Conservation (phyloP, 768 basidiomycete species). For the Clitopilus hobsonii region DNA sequence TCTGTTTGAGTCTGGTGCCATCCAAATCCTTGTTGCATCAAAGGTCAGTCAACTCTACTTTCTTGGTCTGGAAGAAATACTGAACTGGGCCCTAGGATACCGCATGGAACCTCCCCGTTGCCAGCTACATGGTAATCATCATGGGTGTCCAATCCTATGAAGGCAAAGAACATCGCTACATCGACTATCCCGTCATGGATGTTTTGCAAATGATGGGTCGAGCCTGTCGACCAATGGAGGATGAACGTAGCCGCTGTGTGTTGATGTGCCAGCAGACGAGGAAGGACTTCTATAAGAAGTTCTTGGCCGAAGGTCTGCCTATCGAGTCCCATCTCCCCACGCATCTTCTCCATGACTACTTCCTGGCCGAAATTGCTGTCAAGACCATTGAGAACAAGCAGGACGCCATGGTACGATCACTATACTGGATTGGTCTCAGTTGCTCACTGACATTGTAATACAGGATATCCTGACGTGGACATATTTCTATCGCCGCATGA, state of each 20-base stretch:
- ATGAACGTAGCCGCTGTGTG: constrained; percentile 88
- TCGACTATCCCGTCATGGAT: constrained; percentile 98
- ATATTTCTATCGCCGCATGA: constrained; percentile 96
- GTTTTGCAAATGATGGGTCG: constrained; percentile 99
- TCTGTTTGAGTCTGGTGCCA: constrained; percentile 89
- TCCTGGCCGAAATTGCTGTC: constrained; percentile 96
- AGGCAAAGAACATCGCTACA: constrained; percentile 96
- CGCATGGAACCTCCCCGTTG: constrained; percentile 92
- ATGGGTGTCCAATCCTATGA: constrained; percentile 99
- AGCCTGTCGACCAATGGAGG: constrained; percentile 89
- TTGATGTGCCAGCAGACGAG: constrained; percentile 97
- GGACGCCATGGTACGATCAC: constrained; percentile 72
- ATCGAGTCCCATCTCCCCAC: constrained; percentile 94
- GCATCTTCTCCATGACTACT: constrained; percentile 91
- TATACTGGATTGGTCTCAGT: background rate
- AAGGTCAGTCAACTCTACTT: constrained; percentile 48
- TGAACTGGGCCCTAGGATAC: constrained; percentile 58
- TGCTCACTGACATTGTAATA: background rate
- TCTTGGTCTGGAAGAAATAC: background rate
- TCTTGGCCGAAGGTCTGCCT: constrained; percentile 93
- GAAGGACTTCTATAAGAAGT: constrained; percentile 99
- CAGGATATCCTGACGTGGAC: constrained; percentile 98
- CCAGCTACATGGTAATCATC: constrained; percentile 96
- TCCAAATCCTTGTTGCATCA: constrained; percentile 91
- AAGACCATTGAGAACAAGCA: constrained; percentile 99